These are phyloP conservation scores for Podospora pseudopauciseta DNA, from an alignment of 495 filamentous ascomycete genomes.

Conservation along the genomic window DNA sequence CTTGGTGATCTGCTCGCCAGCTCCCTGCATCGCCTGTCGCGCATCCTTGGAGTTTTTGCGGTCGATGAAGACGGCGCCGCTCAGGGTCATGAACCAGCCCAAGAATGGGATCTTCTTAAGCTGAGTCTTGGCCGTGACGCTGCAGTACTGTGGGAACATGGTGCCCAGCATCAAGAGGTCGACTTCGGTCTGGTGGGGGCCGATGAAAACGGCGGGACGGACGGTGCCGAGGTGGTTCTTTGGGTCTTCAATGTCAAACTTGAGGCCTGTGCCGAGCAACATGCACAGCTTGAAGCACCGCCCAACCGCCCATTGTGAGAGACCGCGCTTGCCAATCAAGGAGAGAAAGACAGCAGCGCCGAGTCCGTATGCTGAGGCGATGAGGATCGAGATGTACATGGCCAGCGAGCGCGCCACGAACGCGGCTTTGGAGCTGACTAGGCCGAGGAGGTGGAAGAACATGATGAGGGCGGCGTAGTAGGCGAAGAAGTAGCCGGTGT, in stretches of 20 bases:
- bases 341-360: conserved; percentile 68
- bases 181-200: conserved; percentile 92
- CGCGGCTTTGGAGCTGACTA: conserved; percentile 52
- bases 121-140: conserved; percentile 87
- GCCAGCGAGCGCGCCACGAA: conserved; percentile 73
- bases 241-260: conserved; percentile 69
- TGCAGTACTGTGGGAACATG: conserved; percentile 87
- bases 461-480: conserved; percentile 57
- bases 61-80: conserved; percentile 91
- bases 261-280: conserved; percentile 70
- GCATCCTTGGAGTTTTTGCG: conserved; percentile 75
- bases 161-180: conserved; percentile 86
- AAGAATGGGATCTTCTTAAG: conserved; percentile 79
- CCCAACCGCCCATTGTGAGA: conserved; percentile 81
- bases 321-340: conserved; percentile 63
- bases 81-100: conserved; percentile 94
- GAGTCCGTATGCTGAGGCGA: conserved; percentile 74
- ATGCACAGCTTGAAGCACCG: conserved; percentile 80
- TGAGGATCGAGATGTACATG: conserved; percentile 61
- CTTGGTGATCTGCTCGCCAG: conserved; percentile 70
- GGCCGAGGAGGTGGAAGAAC: conserved; percentile 53
- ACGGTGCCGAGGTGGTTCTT: conserved; percentile 57
- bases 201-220: conserved; percentile 85
- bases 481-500: conserved; percentile 53
- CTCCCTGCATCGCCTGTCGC: conserved; percentile 79